Conservation (phyloP, 2,329 filamentous ascomycete species). For the Akanthomyces dipterigenus region DNA sequence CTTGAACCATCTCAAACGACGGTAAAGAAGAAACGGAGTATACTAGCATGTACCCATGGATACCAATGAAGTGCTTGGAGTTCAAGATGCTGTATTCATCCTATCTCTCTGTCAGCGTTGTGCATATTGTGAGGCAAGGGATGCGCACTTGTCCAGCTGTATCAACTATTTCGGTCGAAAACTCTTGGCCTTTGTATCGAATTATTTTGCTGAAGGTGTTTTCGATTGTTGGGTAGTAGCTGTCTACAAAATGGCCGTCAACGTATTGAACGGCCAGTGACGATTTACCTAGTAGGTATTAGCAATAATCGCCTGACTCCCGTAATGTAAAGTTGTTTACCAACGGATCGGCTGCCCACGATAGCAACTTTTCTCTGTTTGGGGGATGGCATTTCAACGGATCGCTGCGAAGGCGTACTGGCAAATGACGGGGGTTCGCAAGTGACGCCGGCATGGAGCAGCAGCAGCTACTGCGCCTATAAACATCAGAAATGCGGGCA, state of each 20-base stretch:
- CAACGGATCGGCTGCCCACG: slow-evolving; percentile 86
- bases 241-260: slow-evolving; percentile 96
- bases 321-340: slow-evolving; percentile 25
- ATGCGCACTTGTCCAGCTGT: slow-evolving; percentile 79
- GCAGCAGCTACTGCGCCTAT: neutral
- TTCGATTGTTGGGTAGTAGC: slow-evolving; percentile 98
- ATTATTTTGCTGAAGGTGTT: slow-evolving; percentile 98
- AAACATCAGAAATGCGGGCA: slow-evolving; percentile 2
- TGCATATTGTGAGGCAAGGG: neutral
- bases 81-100: slow-evolving; percentile 99
- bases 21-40: slow-evolving; percentile 94
- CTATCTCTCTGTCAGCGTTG: slow-evolving; percentile 34
- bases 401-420: neutral
- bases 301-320: neutral
- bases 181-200: slow-evolving; percentile 87
- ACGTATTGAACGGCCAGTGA: slow-evolving; percentile 96
- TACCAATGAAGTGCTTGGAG: slow-evolving; percentile 97
- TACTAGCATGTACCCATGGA: slow-evolving; percentile 97
- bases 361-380: slow-evolving; percentile 96
- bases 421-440: neutral
- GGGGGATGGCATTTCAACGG: slow-evolving; percentile 54
- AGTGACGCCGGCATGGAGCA: neutral
- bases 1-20: slow-evolving; percentile 94
- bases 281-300: slow-evolving; percentile 67
- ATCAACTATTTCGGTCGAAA: slow-evolving; percentile 93